phyloP scores from a whole-genome alignment of 805 yeast species.

The Lachancea quebecensis region DNA sequence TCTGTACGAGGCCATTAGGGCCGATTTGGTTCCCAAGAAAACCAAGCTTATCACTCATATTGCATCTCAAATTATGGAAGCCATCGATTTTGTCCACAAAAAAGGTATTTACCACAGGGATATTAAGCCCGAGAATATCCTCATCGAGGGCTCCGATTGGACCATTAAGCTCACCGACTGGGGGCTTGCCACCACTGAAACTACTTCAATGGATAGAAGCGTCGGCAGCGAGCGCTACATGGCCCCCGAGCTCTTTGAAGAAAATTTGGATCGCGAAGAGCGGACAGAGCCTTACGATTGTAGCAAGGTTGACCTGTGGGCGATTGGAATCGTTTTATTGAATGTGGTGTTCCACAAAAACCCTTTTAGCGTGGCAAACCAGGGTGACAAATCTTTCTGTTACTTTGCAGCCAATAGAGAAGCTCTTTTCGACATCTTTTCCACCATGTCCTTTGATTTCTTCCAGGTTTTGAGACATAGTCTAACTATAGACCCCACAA shows the following conservation, averaged over 20 bases:
- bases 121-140: slow-evolving; percentile 71
- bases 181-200: slow-evolving; percentile 56
- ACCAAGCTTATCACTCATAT: slow-evolving; percentile 45
- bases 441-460: slow-evolving; percentile 79
- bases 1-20: slow-evolving; percentile 69
- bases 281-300: slow-evolving; percentile 61
- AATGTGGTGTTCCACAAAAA: slow-evolving; percentile 83
- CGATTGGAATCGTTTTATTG: slow-evolving; percentile 74
- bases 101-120: slow-evolving; percentile 74
- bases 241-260: slow-evolving; percentile 88
- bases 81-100: slow-evolving; percentile 68
- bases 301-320: slow-evolving; percentile 81
- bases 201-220: slow-evolving; percentile 63
- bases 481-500: slow-evolving; percentile 78
- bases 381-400: slow-evolving; percentile 72
- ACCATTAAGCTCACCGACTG: slow-evolving; percentile 63
- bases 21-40: slow-evolving; percentile 48
- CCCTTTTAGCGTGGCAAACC: slow-evolving; percentile 78
- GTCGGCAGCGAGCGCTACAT: slow-evolving; percentile 87
- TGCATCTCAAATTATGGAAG: slow-evolving; percentile 57
- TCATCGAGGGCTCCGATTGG: slow-evolving; percentile 48
- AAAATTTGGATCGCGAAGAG: slow-evolving; percentile 31
- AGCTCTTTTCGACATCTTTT: slow-evolving; percentile 84
- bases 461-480: slow-evolving; percentile 75
- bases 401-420: slow-evolving; percentile 86